Conservation (phyloP, 2,329 filamentous ascomycete species). For the Colletotrichum echinochloae region DNA sequence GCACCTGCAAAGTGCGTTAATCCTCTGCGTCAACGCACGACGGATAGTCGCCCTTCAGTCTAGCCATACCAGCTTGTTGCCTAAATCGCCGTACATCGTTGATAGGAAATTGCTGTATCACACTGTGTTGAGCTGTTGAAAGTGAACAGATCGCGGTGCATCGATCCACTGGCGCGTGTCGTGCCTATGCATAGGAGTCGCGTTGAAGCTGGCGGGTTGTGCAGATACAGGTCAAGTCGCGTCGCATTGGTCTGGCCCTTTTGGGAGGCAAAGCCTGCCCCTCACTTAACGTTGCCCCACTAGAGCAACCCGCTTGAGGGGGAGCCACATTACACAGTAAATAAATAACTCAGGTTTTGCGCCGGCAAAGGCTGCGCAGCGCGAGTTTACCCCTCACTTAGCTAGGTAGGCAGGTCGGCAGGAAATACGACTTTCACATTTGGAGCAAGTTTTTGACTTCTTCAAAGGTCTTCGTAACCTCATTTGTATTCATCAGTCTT, state of each 20-base stretch:
- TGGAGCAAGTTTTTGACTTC: conserved; percentile 19
- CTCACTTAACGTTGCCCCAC: conserved; percentile 41
- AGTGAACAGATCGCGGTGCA: neutral
- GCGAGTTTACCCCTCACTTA: conserved; percentile 11
- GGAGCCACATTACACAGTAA: neutral
- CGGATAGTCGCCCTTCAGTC: neutral
- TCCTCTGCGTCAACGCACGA: conserved; percentile 24
- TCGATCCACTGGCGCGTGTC: neutral
- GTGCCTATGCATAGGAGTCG: conserved; percentile 3
- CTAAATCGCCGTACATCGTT: conserved; percentile 87
- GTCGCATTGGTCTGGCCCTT: conserved; percentile 37
- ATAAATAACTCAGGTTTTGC: no score
- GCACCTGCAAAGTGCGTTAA: conserved; percentile 69
- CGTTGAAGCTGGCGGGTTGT: conserved; percentile 7
- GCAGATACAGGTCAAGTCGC: conserved; percentile 2
- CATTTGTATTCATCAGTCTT: conserved; percentile 38
- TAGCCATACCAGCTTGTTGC: conserved; percentile 80
- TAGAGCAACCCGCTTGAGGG: conserved; percentile 6
- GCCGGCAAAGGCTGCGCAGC: neutral
- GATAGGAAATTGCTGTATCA: neutral
- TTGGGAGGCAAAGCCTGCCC: conserved; percentile 30
- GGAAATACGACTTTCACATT: neutral
- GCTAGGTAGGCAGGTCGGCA: no score
- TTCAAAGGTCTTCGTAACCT: conserved; percentile 40
- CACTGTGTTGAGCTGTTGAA: neutral